These are phyloP conservation scores for Dactylellina cionopaga DNA, from an alignment of 2,329 filamentous ascomycete genomes.

Conservation along the genomic window DNA sequence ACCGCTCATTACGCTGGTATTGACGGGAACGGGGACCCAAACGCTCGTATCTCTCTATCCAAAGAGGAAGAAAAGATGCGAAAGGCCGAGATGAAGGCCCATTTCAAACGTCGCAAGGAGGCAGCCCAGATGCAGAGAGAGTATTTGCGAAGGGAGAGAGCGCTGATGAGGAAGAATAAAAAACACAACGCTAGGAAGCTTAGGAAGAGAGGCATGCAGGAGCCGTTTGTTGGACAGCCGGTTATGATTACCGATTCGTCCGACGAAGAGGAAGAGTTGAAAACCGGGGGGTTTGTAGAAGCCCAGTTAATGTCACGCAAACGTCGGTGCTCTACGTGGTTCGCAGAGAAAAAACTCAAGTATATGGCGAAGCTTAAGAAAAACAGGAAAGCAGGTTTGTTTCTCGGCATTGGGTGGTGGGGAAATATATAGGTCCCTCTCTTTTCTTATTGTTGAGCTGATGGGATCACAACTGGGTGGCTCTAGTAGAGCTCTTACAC, in stretches of 20 bases:
- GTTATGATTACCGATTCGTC: background rate
- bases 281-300: background rate
- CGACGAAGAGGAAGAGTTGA: background rate
- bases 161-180: conserved; percentile 4
- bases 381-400: conserved; percentile 11
- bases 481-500: too few species aligned
- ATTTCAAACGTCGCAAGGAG: conserved; percentile 17
- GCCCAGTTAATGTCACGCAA: background rate
- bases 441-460: background rate
- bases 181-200: background rate
- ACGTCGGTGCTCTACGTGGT: background rate
- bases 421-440: conserved; percentile 2
- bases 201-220: background rate
- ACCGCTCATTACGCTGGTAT: background rate
- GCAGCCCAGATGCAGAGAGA: conserved; percentile 14
- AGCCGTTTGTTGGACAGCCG: background rate
- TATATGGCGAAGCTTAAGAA: conserved; percentile 1
- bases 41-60: conserved; percentile 2
- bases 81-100: conserved; percentile 19
- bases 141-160: conserved; percentile 7
- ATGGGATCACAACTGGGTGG: too few species aligned
- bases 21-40: background rate
- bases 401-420: conserved; percentile 31
- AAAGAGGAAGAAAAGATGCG: conserved; percentile 17
- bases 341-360: background rate